phyloP scores from a whole-genome alignment of 2,329 filamentous ascomycete genomes.

The Scorias spongiosa region DNA sequence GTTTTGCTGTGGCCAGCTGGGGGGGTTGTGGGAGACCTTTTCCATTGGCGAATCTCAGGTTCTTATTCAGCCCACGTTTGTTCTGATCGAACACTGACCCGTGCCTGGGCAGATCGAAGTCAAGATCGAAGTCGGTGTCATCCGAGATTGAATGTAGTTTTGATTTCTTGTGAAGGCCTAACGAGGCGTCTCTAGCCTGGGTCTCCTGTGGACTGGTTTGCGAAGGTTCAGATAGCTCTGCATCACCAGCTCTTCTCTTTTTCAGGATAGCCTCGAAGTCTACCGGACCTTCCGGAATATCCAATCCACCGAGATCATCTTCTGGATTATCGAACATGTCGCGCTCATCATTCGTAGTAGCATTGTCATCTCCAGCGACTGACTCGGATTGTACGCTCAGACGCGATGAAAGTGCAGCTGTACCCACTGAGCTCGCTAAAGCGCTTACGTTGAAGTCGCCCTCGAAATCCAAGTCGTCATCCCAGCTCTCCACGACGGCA shows the following conservation, averaged over 20 bases:
- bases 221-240: constrained; percentile 18
- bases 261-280: constrained; percentile 69
- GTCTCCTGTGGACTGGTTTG: constrained; percentile 8
- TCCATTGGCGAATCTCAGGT: constrained; percentile 51
- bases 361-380: constrained; percentile 64
- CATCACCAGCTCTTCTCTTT: constrained; percentile 44
- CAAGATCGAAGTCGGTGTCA: constrained; percentile 60
- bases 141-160: constrained; percentile 13
- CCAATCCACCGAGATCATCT: constrained; percentile 76
- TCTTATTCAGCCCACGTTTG: constrained; percentile 76
- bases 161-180: constrained; percentile 21
- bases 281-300: constrained; percentile 69
- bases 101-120: constrained; percentile 32
- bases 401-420: constrained; percentile 64
- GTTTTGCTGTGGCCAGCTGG: constrained; percentile 17
- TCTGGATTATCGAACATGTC: constrained; percentile 61
- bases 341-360: constrained; percentile 46
- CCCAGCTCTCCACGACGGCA: constrained; percentile 55
- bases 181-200: constrained; percentile 21
- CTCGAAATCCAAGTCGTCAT: constrained; percentile 35
- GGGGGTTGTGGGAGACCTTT: constrained; percentile 58
- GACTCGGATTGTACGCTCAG: constrained; percentile 71
- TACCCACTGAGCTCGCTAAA: constrained; percentile 47
- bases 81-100: constrained; percentile 51
- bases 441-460: constrained; percentile 47